Percentiles rank a stretch among this genome's conserved stretches.
These are phyloP conservation scores for Heritiera fomes DNA, from an alignment of 345 rosid species.

Conservation along the genomic window DNA sequence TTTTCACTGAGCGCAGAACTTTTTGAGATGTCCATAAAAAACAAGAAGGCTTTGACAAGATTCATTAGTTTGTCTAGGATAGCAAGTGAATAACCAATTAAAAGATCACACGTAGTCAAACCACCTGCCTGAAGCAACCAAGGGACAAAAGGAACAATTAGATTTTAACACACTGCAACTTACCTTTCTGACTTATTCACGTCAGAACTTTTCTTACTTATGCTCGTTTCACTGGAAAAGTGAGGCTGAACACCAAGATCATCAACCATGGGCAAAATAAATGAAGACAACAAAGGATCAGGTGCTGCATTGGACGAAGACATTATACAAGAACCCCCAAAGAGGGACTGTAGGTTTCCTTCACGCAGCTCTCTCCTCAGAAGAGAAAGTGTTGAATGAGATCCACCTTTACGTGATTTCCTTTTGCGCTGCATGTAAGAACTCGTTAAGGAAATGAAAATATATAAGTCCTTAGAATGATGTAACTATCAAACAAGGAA, in stretches of 20 bases:
- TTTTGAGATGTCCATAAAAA: neutral
- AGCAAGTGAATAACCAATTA: neutral
- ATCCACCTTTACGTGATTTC: conserved; percentile 80
- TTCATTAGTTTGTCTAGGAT: neutral
- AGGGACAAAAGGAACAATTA: neutral
- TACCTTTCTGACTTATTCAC: conserved; percentile 60
- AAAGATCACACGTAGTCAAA: neutral
- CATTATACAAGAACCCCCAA: conserved; percentile 61
- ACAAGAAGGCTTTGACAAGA: neutral
- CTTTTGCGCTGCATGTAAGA: conserved; percentile 81
- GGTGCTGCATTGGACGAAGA: conserved; percentile 80
- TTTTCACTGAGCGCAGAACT: neutral
- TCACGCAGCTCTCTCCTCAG: conserved; percentile 86
- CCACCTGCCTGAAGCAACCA: neutral
- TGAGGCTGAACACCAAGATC: conserved; percentile 46
- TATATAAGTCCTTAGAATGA: neutral
- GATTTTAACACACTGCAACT: conserved; percentile 4
- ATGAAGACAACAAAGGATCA: conserved; percentile 86
- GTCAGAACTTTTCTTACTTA: conserved; percentile 46
- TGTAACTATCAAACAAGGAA: neutral
- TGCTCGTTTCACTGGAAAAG: conserved; percentile 40
- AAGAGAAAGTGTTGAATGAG: conserved; percentile 73
- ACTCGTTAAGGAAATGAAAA: conserved; percentile 59
- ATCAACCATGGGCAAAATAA: conserved; percentile 75
- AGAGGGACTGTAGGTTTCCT: conserved; percentile 79